A percentile compares a stretch with the other conserved stretches of the same genome.
phyloP scores from a whole-genome alignment of 352 stramenopile genomes.

The Pythium grandisporangium region DNA sequence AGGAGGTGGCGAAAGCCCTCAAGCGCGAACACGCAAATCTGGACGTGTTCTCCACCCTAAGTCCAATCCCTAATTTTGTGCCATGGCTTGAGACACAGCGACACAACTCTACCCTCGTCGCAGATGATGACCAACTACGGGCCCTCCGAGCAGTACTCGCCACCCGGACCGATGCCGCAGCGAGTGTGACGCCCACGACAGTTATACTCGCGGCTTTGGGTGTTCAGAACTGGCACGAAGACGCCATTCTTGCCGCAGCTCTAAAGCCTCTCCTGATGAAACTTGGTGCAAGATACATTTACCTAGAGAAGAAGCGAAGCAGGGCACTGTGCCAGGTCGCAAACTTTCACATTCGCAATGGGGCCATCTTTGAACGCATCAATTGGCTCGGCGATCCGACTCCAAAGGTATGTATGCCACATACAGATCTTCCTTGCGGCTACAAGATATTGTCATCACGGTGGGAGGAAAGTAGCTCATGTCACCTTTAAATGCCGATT shows the following conservation, averaged over 20 bases:
- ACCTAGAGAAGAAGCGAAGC: constrained; percentile 70
- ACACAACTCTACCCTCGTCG: constrained; percentile 22
- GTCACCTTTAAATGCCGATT: too few species aligned
- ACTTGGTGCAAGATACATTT: constrained; percentile 64
- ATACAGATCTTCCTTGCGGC: not conserved
- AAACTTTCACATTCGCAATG: constrained; percentile 84
- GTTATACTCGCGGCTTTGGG: constrained; percentile 28
- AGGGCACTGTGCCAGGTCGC: constrained; percentile 77
- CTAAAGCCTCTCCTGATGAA: constrained; percentile 60
- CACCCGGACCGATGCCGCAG: not conserved
- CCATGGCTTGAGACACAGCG: constrained; percentile 87
- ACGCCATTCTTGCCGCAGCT: constrained; percentile 19
- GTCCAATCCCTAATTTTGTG: constrained; percentile 90
- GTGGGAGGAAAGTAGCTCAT: too few species aligned
- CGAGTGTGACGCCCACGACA: constrained; percentile 14
- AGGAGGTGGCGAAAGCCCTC: constrained; percentile 86
- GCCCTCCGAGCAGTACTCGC: constrained; percentile 17
- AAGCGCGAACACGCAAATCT: constrained; percentile 59
- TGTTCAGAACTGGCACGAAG: constrained; percentile 40
- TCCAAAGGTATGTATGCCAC: constrained; percentile 66
- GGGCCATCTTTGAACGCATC: constrained; percentile 77
- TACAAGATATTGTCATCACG: too few species aligned
- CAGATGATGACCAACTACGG: constrained; percentile 15
- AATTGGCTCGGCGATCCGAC: constrained; percentile 77
- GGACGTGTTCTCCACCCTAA: constrained; percentile 91